Percentiles rank a stretch among this genome's conserved stretches.
Evolutionary conservation across 192 early-diverging fungal species (phyloP).

Genomic region (Coemansia sp.): DNA sequence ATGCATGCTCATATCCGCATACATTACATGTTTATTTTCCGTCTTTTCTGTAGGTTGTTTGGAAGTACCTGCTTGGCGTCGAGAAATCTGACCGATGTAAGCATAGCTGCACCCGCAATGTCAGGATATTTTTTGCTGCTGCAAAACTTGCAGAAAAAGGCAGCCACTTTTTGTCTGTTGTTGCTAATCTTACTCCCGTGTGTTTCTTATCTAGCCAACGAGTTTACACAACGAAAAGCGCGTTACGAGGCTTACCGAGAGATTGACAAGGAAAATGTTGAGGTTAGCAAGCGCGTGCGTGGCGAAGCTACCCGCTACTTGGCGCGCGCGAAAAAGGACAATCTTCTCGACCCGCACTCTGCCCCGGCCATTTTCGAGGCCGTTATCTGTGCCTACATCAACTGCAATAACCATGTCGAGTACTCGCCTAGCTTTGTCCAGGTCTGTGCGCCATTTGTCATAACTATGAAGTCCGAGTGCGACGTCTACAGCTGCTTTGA

Average conservation of each 20-base stretch:
- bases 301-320: slow-evolving; percentile 75
- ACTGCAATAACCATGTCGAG: slow-evolving; percentile 74
- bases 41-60: slow-evolving; percentile 63
- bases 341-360: slow-evolving; percentile 39
- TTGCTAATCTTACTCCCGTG: neutral
- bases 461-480: slow-evolving; percentile 68
- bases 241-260: slow-evolving; percentile 67
- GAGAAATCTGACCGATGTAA: slow-evolving; percentile 75
- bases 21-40: neutral
- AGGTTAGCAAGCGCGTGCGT: slow-evolving; percentile 72
- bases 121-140: neutral
- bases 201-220: slow-evolving; percentile 54
- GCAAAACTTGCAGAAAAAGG: neutral
- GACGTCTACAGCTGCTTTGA: slow-evolving; percentile 86
- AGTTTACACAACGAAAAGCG: slow-evolving; percentile 63
- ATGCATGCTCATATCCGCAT: slow-evolving; percentile 7
- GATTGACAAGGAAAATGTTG: slow-evolving; percentile 68
- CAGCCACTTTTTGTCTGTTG: neutral
- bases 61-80: slow-evolving; percentile 87
- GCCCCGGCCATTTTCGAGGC: slow-evolving; percentile 74
- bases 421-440: slow-evolving; percentile 77
- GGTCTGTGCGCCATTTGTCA: slow-evolving; percentile 83
- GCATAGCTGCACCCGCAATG: neutral
- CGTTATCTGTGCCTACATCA: slow-evolving; percentile 85
- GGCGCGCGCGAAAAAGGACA: slow-evolving; percentile 43